These are phyloP conservation scores for Pyricularia sp. DNA, from an alignment of 2,329 filamentous ascomycete genomes.

Conservation along the genomic window DNA sequence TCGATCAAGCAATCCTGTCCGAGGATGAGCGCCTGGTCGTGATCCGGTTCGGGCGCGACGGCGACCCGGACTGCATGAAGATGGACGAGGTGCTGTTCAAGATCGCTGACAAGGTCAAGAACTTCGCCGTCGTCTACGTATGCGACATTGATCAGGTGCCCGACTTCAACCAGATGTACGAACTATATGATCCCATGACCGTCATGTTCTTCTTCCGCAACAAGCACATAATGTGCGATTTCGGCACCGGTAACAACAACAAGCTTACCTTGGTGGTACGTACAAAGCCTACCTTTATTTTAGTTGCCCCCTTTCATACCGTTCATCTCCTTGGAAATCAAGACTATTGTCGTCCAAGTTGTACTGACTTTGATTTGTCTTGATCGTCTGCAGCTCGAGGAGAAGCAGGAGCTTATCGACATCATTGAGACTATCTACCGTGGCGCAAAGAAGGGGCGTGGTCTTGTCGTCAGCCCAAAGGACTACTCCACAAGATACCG, in stretches of 20 bases:
- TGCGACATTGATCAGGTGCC: slow-evolving; percentile 85
- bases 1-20: slow-evolving; percentile 82
- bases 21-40: slow-evolving; percentile 90
- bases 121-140: slow-evolving; percentile 83
- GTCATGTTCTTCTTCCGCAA: slow-evolving; percentile 69
- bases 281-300: neutral
- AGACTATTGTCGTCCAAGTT: neutral
- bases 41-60: slow-evolving; percentile 85
- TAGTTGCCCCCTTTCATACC: neutral
- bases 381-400: slow-evolving; percentile 53
- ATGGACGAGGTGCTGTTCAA: slow-evolving; percentile 91
- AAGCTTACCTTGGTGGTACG: slow-evolving; percentile 48
- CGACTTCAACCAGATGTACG: slow-evolving; percentile 89
- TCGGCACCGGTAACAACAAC: slow-evolving; percentile 97
- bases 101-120: slow-evolving; percentile 87
- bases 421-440: slow-evolving; percentile 97
- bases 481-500: slow-evolving; percentile 57
- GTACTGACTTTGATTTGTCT: neutral
- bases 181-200: slow-evolving; percentile 58
- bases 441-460: slow-evolving; percentile 94
- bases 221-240: slow-evolving; percentile 98
- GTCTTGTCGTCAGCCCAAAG: slow-evolving; percentile 93
- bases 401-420: slow-evolving; percentile 97
- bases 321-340: neutral
- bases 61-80: slow-evolving; percentile 59